Base-by-base conservation (phyloP, 495 filamentous ascomycete genomes). In the Endocarpon pusillum region DNA sequence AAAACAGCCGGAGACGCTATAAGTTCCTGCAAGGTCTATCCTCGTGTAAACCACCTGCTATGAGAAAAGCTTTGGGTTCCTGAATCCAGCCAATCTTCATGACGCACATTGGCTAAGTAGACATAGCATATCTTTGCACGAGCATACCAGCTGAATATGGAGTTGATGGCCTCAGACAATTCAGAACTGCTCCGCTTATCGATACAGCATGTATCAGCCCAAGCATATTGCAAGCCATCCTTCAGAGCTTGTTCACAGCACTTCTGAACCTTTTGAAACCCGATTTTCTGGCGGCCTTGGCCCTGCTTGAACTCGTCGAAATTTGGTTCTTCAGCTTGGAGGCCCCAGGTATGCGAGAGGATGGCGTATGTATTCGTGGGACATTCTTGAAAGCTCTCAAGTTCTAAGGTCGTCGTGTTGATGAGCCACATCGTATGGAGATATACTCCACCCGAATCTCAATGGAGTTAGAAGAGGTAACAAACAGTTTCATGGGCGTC, bases 201-300 rank as follows among this genome's bases (percentile, higher is more conserved):
- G 42, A 66, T 66, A 42, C 60, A 66, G 41, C 58, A 63, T 0
- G 55, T 62, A 42, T 64, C 62, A n/a, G 55, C 53, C 62, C 62
- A 67, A 12, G 64, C 25, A 34, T 66, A 67, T 5, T n/a, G 19
- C 4, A 31, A 31, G 4, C 28, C 28, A 15, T 31, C 5, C 14
- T 5, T 4, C 28, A 31, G 12, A 15, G 12, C 28, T 5, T 31
- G 28, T 17, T 31, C 4, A 14, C 28, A 31, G 19, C 14, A 31
- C 19, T 17, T 31, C 19, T 14, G 28, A 17, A 31, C 12, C 12
- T 31, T 31, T 17, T 31, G 7, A 31, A 15, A 31, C 12, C 28
- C 28, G 12, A 17, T 4, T 14, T 31, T 31, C 12, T 17, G 12
- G 19, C 12, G 5, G 28, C 12, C 7, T 15, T 31, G 14, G 12